Evolutionary conservation across 306 rosid species (phyloP), one percentile per base, ranked within the genome.

Genomic region (Cucurbita moschata): DNA sequence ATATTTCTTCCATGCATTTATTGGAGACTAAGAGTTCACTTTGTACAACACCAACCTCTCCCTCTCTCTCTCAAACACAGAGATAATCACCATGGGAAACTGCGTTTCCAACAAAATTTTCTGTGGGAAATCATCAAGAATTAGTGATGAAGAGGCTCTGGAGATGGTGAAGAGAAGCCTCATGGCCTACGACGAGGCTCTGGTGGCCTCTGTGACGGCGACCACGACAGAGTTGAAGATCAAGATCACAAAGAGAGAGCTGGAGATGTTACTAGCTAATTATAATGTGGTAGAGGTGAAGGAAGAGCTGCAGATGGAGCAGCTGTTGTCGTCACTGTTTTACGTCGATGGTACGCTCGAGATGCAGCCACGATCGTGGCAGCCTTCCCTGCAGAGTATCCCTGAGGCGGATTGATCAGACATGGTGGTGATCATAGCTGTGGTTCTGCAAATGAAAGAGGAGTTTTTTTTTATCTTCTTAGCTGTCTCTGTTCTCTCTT

Each of bases 221-320:
- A 4, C 53, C 0, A 42, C 72, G 3, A 44, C 5, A 4, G 40
- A 66, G 72, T 1, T 68, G 14, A 68, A 68, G 73, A 68, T 68
- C 10, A 68, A n/a, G 43, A 68, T 68, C 57, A 68, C 57, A 13
- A 68, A 68, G 56, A 68, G 42, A 47, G 73, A 68, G 57, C 57
- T 68, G 55, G 56, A 68, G 73, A 68, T 46, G 10, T 11, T 68
- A 23, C 21, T 68, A 42, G 6, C 18, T 8, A 21, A 46, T 2
- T 30, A 30, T 30, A 30, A 3, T 30, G 35, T 30, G 37, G 42
- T 47, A 13, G 73, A 46, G 7, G 21, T 23, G 35, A 30, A 30
- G 13, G 56, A 68, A n/a, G 73, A 68, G 37, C 56, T 68, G 16
- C 73, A 40, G 37, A 21, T 23, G 19, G 26, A 42, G 12, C 21